Percentiles rank a stretch among this genome's conserved stretches.
Conservation (phyloP, 2,329 filamentous ascomycete species). For the Lachnellula occidentalis region DNA sequence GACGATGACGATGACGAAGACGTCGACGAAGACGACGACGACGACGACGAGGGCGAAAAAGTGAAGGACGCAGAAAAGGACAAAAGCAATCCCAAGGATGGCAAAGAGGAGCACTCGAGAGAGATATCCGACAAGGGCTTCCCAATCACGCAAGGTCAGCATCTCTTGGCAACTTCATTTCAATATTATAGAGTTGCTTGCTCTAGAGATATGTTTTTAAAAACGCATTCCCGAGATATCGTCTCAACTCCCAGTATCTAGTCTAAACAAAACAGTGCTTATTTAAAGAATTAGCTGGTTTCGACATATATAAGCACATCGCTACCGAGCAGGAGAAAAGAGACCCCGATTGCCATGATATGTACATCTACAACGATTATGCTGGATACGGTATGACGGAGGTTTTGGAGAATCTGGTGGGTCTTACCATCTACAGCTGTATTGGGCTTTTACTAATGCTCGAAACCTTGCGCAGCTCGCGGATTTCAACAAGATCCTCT, state of each 20-base stretch:
- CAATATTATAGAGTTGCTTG: not conserved
- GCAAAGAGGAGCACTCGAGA: not conserved
- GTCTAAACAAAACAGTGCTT: not conserved
- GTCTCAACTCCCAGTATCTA: not conserved
- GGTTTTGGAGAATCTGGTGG: slow-evolving; percentile 12
- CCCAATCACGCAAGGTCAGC: slow-evolving; percentile 1
- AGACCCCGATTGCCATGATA: slow-evolving; percentile 7
- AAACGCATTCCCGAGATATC: not conserved
- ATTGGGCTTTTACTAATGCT: not conserved
- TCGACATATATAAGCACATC: slow-evolving; percentile 2
- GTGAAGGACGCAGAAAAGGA: not conserved
- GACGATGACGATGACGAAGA: not conserved
- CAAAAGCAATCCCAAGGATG: not conserved
- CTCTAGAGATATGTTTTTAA: not conserved
- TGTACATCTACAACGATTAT: slow-evolving; percentile 15
- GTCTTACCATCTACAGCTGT: not conserved
- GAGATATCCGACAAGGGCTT: slow-evolving; percentile 1
- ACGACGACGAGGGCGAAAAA: no score
- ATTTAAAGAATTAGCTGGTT: not conserved
- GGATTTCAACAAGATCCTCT: slow-evolving; percentile 13
- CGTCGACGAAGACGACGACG: not conserved
- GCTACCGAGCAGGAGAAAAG: slow-evolving; percentile 5
- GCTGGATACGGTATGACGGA: slow-evolving; percentile 11
- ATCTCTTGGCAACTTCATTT: not conserved
- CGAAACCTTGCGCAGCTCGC: slow-evolving; percentile 1